Conservation (phyloP, 2,329 filamentous ascomycete genomes). For the Coleophoma cylindrospora region DNA sequence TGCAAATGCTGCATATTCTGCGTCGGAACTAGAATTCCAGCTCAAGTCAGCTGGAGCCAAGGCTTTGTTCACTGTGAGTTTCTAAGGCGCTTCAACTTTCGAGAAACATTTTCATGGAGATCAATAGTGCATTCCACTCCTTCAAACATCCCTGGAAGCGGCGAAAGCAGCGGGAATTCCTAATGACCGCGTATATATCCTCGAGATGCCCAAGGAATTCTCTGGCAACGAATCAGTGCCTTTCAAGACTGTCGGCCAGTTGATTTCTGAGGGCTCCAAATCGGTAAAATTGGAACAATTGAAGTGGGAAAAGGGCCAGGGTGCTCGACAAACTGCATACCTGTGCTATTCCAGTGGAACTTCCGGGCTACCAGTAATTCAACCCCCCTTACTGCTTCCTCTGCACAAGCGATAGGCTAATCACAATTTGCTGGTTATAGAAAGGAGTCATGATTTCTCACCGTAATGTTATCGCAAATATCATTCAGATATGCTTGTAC, state of each 20-base stretch:
- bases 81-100: not conserved
- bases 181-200: constrained; percentile 59
- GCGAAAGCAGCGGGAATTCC: constrained; percentile 60
- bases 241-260: constrained; percentile 61
- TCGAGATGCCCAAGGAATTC: constrained; percentile 57
- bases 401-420: not conserved
- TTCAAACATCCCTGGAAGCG: constrained; percentile 59
- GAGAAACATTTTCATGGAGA: not conserved
- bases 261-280: constrained; percentile 55
- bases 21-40: constrained; percentile 66
- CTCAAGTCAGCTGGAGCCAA: constrained; percentile 63
- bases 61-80: constrained; percentile 56
- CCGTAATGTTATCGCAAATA: constrained; percentile 72
- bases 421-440: constrained; percentile 30
- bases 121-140: constrained; percentile 51
- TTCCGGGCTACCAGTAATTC: constrained; percentile 65
- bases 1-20: constrained; percentile 71
- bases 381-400: not conserved
- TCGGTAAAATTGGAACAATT: constrained; percentile 49
- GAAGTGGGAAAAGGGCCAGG: constrained; percentile 60
- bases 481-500: constrained; percentile 53
- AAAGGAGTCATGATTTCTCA: constrained; percentile 86
- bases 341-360: constrained; percentile 79
- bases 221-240: constrained; percentile 41
- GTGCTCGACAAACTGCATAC: constrained; percentile 64